Percentiles rank a stretch among this genome's conserved stretches.
These are phyloP conservation scores for Melampsora americana DNA, from an alignment of 1,284 basidiomycete species.

Conservation along the genomic window DNA sequence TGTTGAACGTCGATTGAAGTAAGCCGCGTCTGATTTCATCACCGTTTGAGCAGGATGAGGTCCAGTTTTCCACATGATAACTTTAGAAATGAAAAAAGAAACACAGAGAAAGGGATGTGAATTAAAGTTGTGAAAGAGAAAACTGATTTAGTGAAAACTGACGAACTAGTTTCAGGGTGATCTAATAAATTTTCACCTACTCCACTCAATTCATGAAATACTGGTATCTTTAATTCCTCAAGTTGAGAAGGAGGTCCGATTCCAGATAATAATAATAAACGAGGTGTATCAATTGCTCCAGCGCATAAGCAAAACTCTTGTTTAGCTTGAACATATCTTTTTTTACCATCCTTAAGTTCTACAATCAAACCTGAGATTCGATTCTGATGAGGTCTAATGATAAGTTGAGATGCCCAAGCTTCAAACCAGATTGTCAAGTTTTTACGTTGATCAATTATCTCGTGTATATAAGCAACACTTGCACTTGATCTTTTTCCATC, in stretches of 20 bases:
- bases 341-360: slow-evolving; percentile 49
- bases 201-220: slow-evolving; percentile 58
- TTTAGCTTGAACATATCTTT: slow-evolving; percentile 50
- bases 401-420: slow-evolving; percentile 52
- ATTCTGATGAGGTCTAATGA: slow-evolving; percentile 10
- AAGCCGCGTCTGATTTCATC: slow-evolving; percentile 54
- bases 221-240: slow-evolving; percentile 55
- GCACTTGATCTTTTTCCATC: slow-evolving; percentile 52
- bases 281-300: slow-evolving; percentile 57
- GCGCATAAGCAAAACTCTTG: slow-evolving; percentile 53
- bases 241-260: slow-evolving; percentile 58
- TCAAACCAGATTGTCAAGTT: slow-evolving; percentile 55
- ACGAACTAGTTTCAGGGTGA: slow-evolving; percentile 54
- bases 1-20: slow-evolving; percentile 48
- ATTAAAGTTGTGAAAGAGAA: neutral
- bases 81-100: slow-evolving; percentile 31
- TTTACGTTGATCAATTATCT: slow-evolving; percentile 53
- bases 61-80: slow-evolving; percentile 51
- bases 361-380: slow-evolving; percentile 47
- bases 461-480: slow-evolving; percentile 54
- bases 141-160: slow-evolving; percentile 13
- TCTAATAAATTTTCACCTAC: slow-evolving; percentile 62
- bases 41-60: slow-evolving; percentile 54
- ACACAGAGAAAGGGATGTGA: slow-evolving; percentile 11
- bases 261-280: slow-evolving; percentile 60